phyloP scores from a whole-genome alignment of 805 yeast genomes.

The Ogataea thermomethanolica region DNA sequence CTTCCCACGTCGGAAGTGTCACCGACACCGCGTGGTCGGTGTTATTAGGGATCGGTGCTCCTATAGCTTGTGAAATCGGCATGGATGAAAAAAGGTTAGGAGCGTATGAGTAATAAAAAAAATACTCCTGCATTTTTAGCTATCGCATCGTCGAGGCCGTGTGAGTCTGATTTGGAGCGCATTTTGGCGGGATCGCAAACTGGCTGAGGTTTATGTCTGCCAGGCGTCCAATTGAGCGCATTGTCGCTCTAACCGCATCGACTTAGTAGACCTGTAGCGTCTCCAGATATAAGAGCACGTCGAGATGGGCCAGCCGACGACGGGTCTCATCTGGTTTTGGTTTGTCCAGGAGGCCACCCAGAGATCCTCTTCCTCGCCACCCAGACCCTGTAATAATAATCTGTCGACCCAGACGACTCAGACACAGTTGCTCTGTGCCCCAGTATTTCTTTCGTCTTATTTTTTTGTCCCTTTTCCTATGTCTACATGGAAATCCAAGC shows the following conservation, averaged over 20 bases:
- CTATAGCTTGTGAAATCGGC: conserved; percentile 47
- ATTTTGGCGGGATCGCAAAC: too few species aligned
- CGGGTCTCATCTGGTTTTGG: too few species aligned
- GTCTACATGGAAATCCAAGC: conserved; percentile 24
- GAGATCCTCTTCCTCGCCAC: too few species aligned
- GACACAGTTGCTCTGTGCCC: background rate
- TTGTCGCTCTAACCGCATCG: too few species aligned
- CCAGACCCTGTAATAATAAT: too few species aligned
- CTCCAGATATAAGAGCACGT: too few species aligned
- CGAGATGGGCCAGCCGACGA: too few species aligned
- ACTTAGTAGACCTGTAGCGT: too few species aligned
- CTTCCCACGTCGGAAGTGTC: conserved; percentile 92
- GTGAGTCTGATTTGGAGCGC: background rate
- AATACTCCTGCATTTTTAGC: background rate
- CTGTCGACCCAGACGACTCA: too few species aligned
- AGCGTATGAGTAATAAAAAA: conserved; percentile 4
- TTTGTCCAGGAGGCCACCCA: too few species aligned
- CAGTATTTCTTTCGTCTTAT: background rate
- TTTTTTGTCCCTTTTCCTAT: conserved; percentile 1
- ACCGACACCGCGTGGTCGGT: conserved; percentile 94
- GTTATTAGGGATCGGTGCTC: conserved; percentile 84
- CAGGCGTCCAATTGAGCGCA: too few species aligned
- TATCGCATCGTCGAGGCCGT: background rate
- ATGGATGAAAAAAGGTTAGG: conserved; percentile 8
- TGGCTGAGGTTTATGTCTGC: too few species aligned